Percentiles rank a stretch among this genome's conserved stretches.
Conservation (phyloP, 495 filamentous ascomycete genomes). For the Daldinia childiae region DNA sequence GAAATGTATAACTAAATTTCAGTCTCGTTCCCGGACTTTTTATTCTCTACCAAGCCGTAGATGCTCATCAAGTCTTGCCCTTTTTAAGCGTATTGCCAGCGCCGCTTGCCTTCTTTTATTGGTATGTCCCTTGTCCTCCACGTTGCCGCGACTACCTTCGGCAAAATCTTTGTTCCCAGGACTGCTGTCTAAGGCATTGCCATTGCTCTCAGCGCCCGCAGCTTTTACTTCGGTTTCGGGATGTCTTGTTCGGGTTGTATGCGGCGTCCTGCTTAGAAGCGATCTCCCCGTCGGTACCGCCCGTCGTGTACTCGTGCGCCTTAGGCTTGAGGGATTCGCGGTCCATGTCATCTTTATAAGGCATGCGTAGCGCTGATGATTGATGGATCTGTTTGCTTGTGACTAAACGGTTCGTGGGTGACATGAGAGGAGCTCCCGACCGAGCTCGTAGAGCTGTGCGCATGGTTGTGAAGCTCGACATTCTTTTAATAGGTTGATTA, state of each 20-base stretch:
- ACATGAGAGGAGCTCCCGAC: constrained; percentile 14
- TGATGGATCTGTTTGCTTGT: constrained; percentile 39
- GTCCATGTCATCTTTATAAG: constrained; percentile 55
- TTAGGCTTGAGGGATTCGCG: constrained; percentile 55
- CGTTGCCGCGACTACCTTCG: constrained; percentile 18
- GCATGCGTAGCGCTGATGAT: constrained; percentile 14
- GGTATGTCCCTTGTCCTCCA: constrained; percentile 24
- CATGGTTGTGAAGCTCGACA: constrained; percentile 31
- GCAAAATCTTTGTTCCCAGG: constrained; percentile 51
- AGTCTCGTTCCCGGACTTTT: neutral
- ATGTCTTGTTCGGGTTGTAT: constrained; percentile 54
- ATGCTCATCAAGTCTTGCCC: neutral
- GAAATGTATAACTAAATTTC: constrained; percentile 8
- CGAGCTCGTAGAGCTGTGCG: constrained; percentile 38
- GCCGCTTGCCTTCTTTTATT: constrained; percentile 42
- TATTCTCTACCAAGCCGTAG: neutral
- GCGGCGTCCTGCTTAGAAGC: constrained; percentile 50
- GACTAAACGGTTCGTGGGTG: constrained; percentile 20
- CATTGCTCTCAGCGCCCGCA: constrained; percentile 41
- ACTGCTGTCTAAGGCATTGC: constrained; percentile 51
- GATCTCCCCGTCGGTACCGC: constrained; percentile 51
- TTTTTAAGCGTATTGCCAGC: constrained; percentile 41
- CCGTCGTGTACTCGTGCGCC: constrained; percentile 49
- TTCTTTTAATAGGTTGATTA: neutral
- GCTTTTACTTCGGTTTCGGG: constrained; percentile 48